Evolutionary conservation across 2,329 filamentous ascomycete species (phyloP).

Genomic region (Tolypocladium ophioglossoides): DNA sequence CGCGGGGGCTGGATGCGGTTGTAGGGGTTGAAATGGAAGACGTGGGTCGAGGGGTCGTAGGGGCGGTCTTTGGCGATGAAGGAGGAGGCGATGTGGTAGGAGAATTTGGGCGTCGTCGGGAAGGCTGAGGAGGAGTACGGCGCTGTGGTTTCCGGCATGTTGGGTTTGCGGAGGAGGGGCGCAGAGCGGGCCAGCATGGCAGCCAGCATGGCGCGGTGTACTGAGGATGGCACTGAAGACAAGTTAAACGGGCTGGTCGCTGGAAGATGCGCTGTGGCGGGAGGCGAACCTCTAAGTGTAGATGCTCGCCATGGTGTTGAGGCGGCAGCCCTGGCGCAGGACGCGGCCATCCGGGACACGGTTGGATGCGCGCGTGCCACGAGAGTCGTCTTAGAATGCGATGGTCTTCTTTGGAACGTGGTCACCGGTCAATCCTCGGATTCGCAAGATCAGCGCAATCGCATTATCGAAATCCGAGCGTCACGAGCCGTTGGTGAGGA

Average conservation of each 20-base stretch:
- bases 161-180: neutral
- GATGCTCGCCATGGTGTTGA: slow-evolving; percentile 9
- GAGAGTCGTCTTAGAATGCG: neutral
- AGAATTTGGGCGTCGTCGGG: slow-evolving; percentile 31
- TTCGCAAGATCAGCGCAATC: neutral
- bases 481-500: neutral
- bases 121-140: slow-evolving; percentile 5
- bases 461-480: neutral
- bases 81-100: slow-evolving; percentile 63
- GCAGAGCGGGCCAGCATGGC: neutral
- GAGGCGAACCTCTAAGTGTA: slow-evolving; percentile 1
- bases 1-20: slow-evolving; percentile 42
- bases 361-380: neutral
- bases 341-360: slow-evolving; percentile 7
- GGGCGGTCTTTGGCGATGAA: slow-evolving; percentile 62
- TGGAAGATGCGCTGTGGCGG: neutral
- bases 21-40: slow-evolving; percentile 63
- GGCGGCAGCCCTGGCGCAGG: slow-evolving; percentile 9
- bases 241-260: neutral
- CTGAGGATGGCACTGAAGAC: neutral
- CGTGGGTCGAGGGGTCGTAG: slow-evolving; percentile 57
- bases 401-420: too few species aligned
- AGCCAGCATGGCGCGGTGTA: neutral
- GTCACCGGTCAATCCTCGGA: neutral
- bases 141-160: neutral